phyloP scores from a whole-genome alignment of 768 basidiomycete genomes.

The Kwoniella dendrophila region DNA sequence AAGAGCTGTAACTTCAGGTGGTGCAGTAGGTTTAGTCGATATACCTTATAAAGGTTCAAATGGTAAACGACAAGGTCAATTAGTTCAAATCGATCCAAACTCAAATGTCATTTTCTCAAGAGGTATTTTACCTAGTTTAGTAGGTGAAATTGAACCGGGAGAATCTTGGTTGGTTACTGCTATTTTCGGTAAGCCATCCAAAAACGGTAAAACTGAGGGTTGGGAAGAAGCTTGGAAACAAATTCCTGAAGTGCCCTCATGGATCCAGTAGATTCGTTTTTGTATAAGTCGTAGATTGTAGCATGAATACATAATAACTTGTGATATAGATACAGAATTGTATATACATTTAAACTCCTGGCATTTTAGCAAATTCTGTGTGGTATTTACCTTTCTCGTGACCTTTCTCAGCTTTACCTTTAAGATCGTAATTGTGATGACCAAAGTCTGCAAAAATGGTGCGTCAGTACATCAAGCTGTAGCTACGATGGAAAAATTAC shows the following conservation, averaged over 20 bases:
- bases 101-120: conserved; percentile 70
- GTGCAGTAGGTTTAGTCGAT: conserved; percentile 67
- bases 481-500: neutral
- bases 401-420: conserved; percentile 38
- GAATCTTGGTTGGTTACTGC: conserved; percentile 68
- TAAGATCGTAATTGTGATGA: conserved; percentile 51
- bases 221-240: conserved; percentile 49
- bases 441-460: conserved; percentile 38
- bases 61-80: conserved; percentile 56
- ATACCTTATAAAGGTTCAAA: conserved; percentile 48
- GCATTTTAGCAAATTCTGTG: conserved; percentile 39
- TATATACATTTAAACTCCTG: conserved; percentile 11
- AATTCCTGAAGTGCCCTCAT: conserved; percentile 42
- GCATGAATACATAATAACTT: neutral
- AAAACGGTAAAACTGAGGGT: conserved; percentile 7
- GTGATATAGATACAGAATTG: neutral
- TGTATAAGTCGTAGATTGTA: neutral
- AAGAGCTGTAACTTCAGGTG: conserved; percentile 65
- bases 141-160: conserved; percentile 60
- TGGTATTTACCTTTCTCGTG: conserved; percentile 50
- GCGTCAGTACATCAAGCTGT: neutral
- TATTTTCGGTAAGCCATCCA: conserved; percentile 65
- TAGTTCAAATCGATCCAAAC: conserved; percentile 72
- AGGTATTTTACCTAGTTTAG: conserved; percentile 69
- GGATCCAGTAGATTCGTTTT: conserved; percentile 12